Evolutionary conservation across 768 basidiomycete species (phyloP).

Genomic region (Lentinula raphanica): DNA sequence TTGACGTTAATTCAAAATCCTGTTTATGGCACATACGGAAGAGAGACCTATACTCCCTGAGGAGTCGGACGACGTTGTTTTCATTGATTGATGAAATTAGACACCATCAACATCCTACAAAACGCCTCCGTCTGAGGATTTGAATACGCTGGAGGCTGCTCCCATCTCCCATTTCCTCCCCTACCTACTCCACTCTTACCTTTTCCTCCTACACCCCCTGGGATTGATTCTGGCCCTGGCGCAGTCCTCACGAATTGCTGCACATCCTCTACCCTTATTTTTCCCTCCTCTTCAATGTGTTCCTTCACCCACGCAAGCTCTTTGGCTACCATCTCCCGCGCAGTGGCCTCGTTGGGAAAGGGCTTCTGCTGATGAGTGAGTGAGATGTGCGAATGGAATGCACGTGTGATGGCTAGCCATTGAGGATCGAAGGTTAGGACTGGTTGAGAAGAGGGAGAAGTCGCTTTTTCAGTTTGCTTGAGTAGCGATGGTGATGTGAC

Average conservation of each 20-base stretch:
- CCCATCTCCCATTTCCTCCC: not conserved
- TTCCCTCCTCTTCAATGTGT: constrained; percentile 34
- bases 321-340: constrained; percentile 47
- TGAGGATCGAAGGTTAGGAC: constrained; percentile 72
- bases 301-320: constrained; percentile 65
- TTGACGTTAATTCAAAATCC: no score
- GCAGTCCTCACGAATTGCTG: constrained; percentile 14
- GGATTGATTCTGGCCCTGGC: constrained; percentile 4
- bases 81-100: constrained; percentile 36
- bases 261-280: constrained; percentile 13
- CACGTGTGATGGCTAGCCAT: constrained; percentile 92
- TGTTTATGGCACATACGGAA: no score
- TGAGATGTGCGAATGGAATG: constrained; percentile 77
- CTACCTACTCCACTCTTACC: not conserved
- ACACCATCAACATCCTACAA: constrained; percentile 70
- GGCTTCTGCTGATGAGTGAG: constrained; percentile 38
- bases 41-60: no score
- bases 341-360: constrained; percentile 56
- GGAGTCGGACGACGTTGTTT: constrained; percentile 25
- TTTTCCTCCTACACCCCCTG: not conserved
- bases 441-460: constrained; percentile 20
- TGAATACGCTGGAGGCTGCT: constrained; percentile 65
- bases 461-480: constrained; percentile 8
- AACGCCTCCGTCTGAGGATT: constrained; percentile 91
- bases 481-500: not conserved